phyloP scores from a whole-genome alignment of 2,329 filamentous ascomycete genomes.

The Beauveria rudraprayagi region DNA sequence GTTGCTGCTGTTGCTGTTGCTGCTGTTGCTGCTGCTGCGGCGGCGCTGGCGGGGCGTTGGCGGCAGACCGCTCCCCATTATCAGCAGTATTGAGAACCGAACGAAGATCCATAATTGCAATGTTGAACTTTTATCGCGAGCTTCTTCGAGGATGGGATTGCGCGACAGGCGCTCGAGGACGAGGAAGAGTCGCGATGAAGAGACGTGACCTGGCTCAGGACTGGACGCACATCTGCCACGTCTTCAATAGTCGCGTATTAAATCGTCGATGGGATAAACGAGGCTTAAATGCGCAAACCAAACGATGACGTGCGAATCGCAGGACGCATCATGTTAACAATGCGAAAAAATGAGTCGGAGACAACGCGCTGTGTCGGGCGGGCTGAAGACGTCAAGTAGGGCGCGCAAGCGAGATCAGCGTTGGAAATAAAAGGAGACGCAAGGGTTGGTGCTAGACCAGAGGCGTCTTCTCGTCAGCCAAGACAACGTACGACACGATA shows the following conservation, averaged over 20 bases:
- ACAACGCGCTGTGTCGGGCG: slow-evolving; percentile 5
- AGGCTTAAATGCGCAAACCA: slow-evolving; percentile 3
- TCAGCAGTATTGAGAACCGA: slow-evolving; percentile 48
- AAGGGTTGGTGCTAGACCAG: background rate
- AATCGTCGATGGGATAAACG: background rate
- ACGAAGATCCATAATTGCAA: slow-evolving; percentile 39
- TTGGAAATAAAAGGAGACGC: background rate
- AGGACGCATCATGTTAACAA: slow-evolving; percentile 1
- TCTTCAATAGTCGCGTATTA: background rate
- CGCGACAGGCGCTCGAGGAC: slow-evolving; percentile 12
- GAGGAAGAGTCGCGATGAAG: slow-evolving; percentile 9
- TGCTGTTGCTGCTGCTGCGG: slow-evolving; percentile 13
- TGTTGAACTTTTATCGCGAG: background rate
- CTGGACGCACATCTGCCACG: slow-evolving; percentile 1
- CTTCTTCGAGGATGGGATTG: slow-evolving; percentile 7
- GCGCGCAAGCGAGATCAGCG: background rate
- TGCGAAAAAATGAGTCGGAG: background rate
- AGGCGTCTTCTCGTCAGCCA: background rate
- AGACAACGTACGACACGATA: background rate
- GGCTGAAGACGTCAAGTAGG: background rate
- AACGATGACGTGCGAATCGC: background rate
- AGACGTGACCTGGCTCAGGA: slow-evolving; percentile 1
- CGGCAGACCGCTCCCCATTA: slow-evolving; percentile 30
- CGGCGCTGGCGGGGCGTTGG: slow-evolving; percentile 22
- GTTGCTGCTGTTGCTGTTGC: slow-evolving; percentile 11